Evolutionary conservation across 1,284 basidiomycete species (phyloP), one percentile per base, ranked within the genome.

Genomic region (Apiotrichum sp.): DNA sequence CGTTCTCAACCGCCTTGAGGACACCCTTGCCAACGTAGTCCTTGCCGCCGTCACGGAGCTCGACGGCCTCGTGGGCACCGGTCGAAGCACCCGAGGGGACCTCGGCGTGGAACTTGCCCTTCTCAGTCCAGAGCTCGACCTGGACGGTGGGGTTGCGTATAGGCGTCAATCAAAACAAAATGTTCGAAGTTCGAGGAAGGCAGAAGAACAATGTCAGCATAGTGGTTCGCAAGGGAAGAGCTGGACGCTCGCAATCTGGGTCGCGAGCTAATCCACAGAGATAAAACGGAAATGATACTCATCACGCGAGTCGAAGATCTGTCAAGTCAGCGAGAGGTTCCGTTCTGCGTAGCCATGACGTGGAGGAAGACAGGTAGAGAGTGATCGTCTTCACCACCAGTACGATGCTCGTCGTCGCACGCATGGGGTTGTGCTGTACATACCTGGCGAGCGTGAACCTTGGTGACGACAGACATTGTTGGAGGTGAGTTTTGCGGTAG

Each of bases 81-180:
- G 95, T 98, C 59, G 95, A 98, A 50, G 96, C 96, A 77, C 96
- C 96, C 57, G 93, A 98, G 56, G 96, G 96, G 47, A 98, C 96
- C 64, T 91, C 85, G 63, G 92, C 90, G 65, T 91, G 88, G 88
- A 88, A 98, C 77, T 69, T 70, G 87, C 89, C 88, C 81, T 91
- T 91, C 46, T 74, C 84, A 64, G 93, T 96, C 82, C 82, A 77
- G 71, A 97, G 80, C 77, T 96, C 93, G 74, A 96, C 93, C 80
- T 95, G 90, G 77, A 96, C 89, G 71, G 91, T 93, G 67, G 91
- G 89, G 83, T 93, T 92, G 66, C 74, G 72, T 71, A 56, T 60
- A 58, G 57, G 55, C 56, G 58, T 61, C 60, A 71, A 65, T 58
- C 53, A 47, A 42, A 47, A 13, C n/a, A 16, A 11, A 52, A 32